Conservation (phyloP, 495 filamentous ascomycete species). For the Polyplosphaeria fusca region DNA sequence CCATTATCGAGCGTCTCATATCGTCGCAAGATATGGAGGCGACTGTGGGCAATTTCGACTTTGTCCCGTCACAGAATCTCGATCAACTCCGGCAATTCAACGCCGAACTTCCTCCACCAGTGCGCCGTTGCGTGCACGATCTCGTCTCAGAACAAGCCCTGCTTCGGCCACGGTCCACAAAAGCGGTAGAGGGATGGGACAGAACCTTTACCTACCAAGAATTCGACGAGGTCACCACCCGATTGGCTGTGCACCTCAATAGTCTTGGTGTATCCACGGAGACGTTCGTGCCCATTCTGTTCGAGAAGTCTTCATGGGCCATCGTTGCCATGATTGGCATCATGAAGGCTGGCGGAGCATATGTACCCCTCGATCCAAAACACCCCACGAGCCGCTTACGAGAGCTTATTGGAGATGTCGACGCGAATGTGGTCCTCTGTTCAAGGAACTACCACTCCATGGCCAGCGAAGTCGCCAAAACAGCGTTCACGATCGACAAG, state of each 20-base stretch:
- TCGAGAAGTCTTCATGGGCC: slow-evolving; percentile 49
- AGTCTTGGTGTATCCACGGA: slow-evolving; percentile 31
- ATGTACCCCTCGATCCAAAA: slow-evolving; percentile 44
- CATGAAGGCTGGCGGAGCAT: slow-evolving; percentile 49
- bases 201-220: slow-evolving; percentile 50
- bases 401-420: slow-evolving; percentile 40
- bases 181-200: slow-evolving; percentile 52
- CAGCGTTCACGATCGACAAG: slow-evolving; percentile 9
- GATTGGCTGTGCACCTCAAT: slow-evolving; percentile 42
- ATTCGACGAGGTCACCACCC: slow-evolving; percentile 47
- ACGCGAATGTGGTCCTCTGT: slow-evolving; percentile 44
- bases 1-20: slow-evolving; percentile 22
- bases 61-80: slow-evolving; percentile 42
- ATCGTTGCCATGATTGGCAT: slow-evolving; percentile 48
- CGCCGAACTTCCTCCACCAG: slow-evolving; percentile 37
- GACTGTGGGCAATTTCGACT: slow-evolving; percentile 42
- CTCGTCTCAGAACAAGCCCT: slow-evolving; percentile 43
- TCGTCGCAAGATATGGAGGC: background rate
- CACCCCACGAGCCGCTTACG: slow-evolving; percentile 33
- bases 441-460: slow-evolving; percentile 32
- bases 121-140: slow-evolving; percentile 47
- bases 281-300: slow-evolving; percentile 42
- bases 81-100: slow-evolving; percentile 49
- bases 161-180: slow-evolving; percentile 39
- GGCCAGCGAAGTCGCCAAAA: slow-evolving; percentile 8